Evolutionary conservation across 495 filamentous ascomycete species (phyloP), one percentile per base, ranked within the genome.

Genomic region (Barbatosphaeria neglecta): DNA sequence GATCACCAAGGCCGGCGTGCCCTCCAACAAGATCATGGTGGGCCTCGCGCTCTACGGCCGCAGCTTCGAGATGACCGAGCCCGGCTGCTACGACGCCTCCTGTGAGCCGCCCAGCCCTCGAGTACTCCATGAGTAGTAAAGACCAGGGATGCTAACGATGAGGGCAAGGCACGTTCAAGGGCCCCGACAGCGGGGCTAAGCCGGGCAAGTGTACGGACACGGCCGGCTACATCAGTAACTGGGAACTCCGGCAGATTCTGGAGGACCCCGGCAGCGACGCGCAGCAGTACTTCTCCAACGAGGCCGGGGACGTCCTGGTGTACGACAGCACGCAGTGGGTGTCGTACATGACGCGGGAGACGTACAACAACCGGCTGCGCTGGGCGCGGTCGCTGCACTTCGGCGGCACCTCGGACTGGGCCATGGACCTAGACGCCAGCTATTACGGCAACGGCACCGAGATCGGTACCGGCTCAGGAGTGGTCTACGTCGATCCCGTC

Each of bases 1-100:
- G 64, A 61, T 72, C 19, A 72, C 68, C 11, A 73, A 73, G 44
- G 67, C 67, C 2, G 68, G 68, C 13, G 65, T 70, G 6, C 60
- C 58, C 0, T 31, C 56, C 0, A 59, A 52, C 25, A 69, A 61
- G 44, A 46, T 73, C 20, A 18, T 61, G 1, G 60, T 66, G 3
- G 61, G 67, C 5, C 43, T 62, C 6, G 17, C 57, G 9, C 53
- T 53, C 37, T 68, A 68, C 41, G 59, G 64, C 0, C 57, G 62
- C 2, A 55, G 50, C 3, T 65, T 65, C 50, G 43, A 51, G 24
- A 69, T 41, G 39, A 10, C 6, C 4, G 11, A 22, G 3, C 20
- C 20, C 0, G 10, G 20, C 39, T 41, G 39, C 9, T 15, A n/a
- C n/a, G n/a, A n/a, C n/a, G n/a, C n/a, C n/a, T n/a, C n/a, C n/a